Evolutionary conservation across 768 basidiomycete genomes (phyloP).

Genomic region (Suillus paluster): DNA sequence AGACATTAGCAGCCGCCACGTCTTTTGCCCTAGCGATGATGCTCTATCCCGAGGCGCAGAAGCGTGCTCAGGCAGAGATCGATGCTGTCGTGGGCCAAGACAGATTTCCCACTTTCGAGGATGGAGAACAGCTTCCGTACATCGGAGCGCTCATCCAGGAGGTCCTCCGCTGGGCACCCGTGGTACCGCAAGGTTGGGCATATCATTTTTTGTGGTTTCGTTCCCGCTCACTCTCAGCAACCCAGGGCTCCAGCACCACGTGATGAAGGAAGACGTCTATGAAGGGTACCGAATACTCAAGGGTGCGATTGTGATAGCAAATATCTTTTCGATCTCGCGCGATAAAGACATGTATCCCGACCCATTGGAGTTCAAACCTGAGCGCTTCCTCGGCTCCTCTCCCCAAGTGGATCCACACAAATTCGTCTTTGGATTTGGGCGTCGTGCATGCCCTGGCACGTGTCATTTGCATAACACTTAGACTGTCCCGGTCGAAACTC

Average conservation of each 20-base stretch:
- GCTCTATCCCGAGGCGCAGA: slow-evolving; percentile 29
- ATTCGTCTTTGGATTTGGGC: slow-evolving; percentile 21
- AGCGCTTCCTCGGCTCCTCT: slow-evolving; percentile 22
- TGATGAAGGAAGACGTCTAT: slow-evolving; percentile 16
- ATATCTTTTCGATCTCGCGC: slow-evolving; percentile 24
- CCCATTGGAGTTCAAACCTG: slow-evolving; percentile 23
- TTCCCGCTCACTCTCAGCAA: neutral
- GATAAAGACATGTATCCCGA: slow-evolving; percentile 21
- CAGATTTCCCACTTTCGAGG: slow-evolving; percentile 27
- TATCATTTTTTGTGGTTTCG: neutral
- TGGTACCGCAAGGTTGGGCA: slow-evolving; percentile 9
- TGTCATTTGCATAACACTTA: neutral
- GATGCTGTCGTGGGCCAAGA: slow-evolving; percentile 27
- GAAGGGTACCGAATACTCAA: slow-evolving; percentile 25
- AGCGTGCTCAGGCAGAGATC: slow-evolving; percentile 30
- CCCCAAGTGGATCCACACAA: slow-evolving; percentile 17
- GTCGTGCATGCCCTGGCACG: slow-evolving; percentile 21
- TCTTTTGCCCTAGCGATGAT: slow-evolving; percentile 31
- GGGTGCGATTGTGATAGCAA: slow-evolving; percentile 18
- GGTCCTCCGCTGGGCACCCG: slow-evolving; percentile 24
- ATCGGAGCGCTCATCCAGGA: slow-evolving; percentile 29
- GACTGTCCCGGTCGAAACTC: neutral
- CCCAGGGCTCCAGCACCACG: neutral
- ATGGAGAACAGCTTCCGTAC: slow-evolving; percentile 29
- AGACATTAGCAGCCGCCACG: neutral